Percentiles rank a stretch among this genome's conserved stretches.
Conservation (phyloP, 768 basidiomycete species). For the Trametes elegans region DNA sequence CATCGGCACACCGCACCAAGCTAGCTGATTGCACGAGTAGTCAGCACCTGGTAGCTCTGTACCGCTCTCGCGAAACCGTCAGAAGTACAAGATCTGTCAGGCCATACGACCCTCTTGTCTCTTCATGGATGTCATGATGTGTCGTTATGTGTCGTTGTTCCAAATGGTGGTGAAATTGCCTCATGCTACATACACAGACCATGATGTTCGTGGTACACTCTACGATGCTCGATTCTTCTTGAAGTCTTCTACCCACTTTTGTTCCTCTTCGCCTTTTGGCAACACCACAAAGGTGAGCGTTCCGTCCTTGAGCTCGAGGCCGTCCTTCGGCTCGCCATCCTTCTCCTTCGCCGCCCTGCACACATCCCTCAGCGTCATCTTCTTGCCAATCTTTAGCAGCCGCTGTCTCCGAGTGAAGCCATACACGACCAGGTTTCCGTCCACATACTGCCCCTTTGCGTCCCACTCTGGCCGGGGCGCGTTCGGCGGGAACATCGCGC, state of each 20-base stretch:
- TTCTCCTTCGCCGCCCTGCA: conserved; percentile 60
- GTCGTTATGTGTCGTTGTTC: too few species aligned
- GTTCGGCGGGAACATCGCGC: conserved; percentile 79
- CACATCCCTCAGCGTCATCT: conserved; percentile 81
- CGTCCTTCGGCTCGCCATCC: conserved; percentile 63
- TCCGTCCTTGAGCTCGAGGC: conserved; percentile 80
- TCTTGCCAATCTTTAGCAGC: conserved; percentile 88
- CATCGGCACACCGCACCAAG: too few species aligned
- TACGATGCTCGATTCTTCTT: conserved; percentile 41
- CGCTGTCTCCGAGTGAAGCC: conserved; percentile 75
- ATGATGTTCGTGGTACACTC: neutral
- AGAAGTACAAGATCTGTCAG: too few species aligned
- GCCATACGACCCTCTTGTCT: too few species aligned
- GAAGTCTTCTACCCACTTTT: conserved; percentile 85
- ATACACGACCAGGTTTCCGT: conserved; percentile 71
- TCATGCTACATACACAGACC: too few species aligned
- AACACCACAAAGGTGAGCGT: conserved; percentile 78
- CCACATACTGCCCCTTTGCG: conserved; percentile 58
- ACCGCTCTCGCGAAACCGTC: too few species aligned
- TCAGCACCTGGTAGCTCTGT: too few species aligned
- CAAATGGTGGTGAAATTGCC: too few species aligned
- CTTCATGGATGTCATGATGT: too few species aligned
- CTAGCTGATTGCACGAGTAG: too few species aligned
- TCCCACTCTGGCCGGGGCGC: conserved; percentile 77
- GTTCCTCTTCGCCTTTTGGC: conserved; percentile 73